Evolutionary conservation across 768 basidiomycete species (phyloP), one percentile per base, ranked within the genome.

Genomic region (Leccinum sublutescens): DNA sequence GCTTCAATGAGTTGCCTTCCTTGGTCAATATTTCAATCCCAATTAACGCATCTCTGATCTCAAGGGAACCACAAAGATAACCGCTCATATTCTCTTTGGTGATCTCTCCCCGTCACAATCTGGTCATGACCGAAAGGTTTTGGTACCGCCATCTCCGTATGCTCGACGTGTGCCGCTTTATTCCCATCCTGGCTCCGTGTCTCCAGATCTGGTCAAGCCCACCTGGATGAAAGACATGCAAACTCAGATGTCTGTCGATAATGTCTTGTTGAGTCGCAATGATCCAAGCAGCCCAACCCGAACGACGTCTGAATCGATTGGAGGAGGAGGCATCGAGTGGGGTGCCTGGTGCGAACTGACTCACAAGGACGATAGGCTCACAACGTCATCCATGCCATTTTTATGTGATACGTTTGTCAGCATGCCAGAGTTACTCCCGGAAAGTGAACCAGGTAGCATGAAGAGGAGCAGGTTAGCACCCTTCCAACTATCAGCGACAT

Each of bases 151-250:
- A 27, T 87, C 85, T 0, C 66, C 80, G 8, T 87, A 84, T 63
- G 82, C 86, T 0, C 80, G 84, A 2, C 81, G 83, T n/a, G 66
- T 83, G 31, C 87, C 87, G 5, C 68, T 88, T 8, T 70, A 82
- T 64, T 68, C 70, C 0, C 85, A 86, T 64, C 86, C 86, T 3
- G 78, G 83, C 33, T 66, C 60, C 7, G 76, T 76, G 0, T 60
- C 66, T 5, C 57, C 53, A 3, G 63, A 67, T 27, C 64, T 69
- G 5, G 56, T 72, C 54, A 61, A 60, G 23, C 60, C 62, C 0
- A 60, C 63, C 1, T 82, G 78, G 78, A 66, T 60, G 11, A 82
- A 78, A 66, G 62, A 68, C 4, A 57, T 67, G 19, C 69, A 75
- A 25, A 58, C 80, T 23, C 66, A 68, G 17, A 69, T 76, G 64